phyloP scores from a whole-genome alignment of 2,329 filamentous ascomycete genomes.

The Nemania abortiva region DNA sequence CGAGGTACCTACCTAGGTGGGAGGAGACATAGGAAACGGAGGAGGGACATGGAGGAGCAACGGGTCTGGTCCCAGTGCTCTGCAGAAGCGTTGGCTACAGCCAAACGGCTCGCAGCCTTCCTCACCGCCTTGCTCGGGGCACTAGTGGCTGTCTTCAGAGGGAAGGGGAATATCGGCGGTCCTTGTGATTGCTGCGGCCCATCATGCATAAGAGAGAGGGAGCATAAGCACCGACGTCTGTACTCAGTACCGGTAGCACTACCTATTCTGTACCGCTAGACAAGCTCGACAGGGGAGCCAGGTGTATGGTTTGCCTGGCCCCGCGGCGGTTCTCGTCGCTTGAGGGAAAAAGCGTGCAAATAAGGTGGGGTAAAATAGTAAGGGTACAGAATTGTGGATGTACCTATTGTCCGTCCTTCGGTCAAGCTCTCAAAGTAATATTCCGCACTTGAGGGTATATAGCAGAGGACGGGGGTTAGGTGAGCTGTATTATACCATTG shows the following conservation, averaged over 20 bases:
- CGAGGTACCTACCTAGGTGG: slow-evolving; percentile 19
- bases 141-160: slow-evolving; percentile 39
- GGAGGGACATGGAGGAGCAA: slow-evolving; percentile 22
- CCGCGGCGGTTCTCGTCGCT: slow-evolving; percentile 19
- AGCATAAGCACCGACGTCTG: slow-evolving; percentile 36
- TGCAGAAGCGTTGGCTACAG: slow-evolving; percentile 42
- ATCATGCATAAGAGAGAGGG: slow-evolving; percentile 47
- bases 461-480: slow-evolving; percentile 8
- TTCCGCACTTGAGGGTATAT: slow-evolving; percentile 29
- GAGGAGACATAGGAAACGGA: slow-evolving; percentile 18
- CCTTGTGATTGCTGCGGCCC: slow-evolving; percentile 48
- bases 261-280: slow-evolving; percentile 30
- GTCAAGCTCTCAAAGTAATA: neutral
- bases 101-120: slow-evolving; percentile 55
- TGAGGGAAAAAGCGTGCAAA: slow-evolving; percentile 12
- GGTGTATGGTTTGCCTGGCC: slow-evolving; percentile 29
- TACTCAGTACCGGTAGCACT: slow-evolving; percentile 35
- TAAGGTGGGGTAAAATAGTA: slow-evolving; percentile 35
- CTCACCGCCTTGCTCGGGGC: slow-evolving; percentile 53
- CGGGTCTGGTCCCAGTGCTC: slow-evolving; percentile 47
- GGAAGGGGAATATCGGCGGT: slow-evolving; percentile 29
- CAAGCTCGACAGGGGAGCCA: slow-evolving; percentile 30
- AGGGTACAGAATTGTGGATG: slow-evolving; percentile 5
- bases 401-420: slow-evolving; percentile 9
- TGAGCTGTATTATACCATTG: slow-evolving; percentile 23